Base-by-base conservation (phyloP, 345 rosid genomes). In the Laguncularia racemosa region DNA sequence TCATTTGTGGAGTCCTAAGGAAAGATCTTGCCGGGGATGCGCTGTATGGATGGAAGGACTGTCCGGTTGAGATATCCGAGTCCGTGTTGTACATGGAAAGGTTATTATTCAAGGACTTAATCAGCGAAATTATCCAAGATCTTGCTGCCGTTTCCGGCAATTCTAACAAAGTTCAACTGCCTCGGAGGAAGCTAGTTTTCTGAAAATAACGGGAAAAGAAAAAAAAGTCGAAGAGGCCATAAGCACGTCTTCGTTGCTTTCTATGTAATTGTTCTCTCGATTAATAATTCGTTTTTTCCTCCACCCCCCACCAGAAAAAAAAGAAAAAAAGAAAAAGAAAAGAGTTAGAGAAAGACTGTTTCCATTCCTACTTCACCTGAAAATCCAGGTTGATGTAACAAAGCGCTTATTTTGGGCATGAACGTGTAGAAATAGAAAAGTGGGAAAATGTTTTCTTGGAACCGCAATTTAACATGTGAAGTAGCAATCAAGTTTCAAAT, bases 21-120 rank as follows among this genome's bases (percentile, higher is more conserved):
- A 93, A 77, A 74, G 99, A 93, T 70, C 77, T 93, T 0, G 81
- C 82, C 0, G 81, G 79, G 53, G 96, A 89, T 55, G 69, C 78
- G 7, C 14, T 69, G 12, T 67, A 62, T 43, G 79, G 81, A 26
- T 86, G 97, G 97, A 82, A 61, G 20, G 83, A 84, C 20, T 72
- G 74, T 62, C 84, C 81, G 8, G 51, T 75, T 23, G 95, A 89
- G 80, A 61, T 76, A 78, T 85, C 97, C 0, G 95, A 93, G 56
- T 68, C 82, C 0, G 92, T 84, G 47, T 76, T 93, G 14, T 85
- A 85, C 58, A 71, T 89, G 4, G 99, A 93, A 61, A 70, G 99
- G 56, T 75, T 87, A 21, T 62, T 93, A 20, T 89, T 87, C 68
- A 90, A 85, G 79, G 95, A 93, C 66, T 67, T 93, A 62, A 82